Evolutionary conservation across 2,329 filamentous ascomycete genomes (phyloP).

Genomic region (Monilinia aucupariae): DNA sequence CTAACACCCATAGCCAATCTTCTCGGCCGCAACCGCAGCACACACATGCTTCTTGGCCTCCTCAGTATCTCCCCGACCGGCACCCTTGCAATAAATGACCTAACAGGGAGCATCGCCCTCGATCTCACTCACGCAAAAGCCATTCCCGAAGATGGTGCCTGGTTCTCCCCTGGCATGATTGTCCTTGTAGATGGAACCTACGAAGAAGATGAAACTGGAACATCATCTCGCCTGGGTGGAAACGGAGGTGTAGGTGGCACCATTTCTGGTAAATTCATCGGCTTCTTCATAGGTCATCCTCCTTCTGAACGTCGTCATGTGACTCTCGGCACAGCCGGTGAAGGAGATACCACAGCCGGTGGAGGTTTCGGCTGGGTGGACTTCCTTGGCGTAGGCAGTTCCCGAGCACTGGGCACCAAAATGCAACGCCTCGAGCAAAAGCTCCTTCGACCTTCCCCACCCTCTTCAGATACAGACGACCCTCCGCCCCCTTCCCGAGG

Average conservation of each 20-base stretch:
- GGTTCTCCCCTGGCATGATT: conserved; percentile 95
- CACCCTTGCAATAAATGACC: conserved; percentile 73
- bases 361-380: conserved; percentile 96
- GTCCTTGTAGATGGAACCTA: conserved; percentile 94
- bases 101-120: conserved; percentile 80
- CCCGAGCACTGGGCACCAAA: conserved; percentile 71
- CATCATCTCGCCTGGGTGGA: conserved; percentile 65
- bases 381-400: conserved; percentile 86
- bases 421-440: conserved; percentile 78
- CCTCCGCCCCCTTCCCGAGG: conserved; percentile 39
- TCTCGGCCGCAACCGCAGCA: conserved; percentile 73
- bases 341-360: conserved; percentile 56
- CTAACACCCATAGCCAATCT: conserved; percentile 78
- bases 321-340: conserved; percentile 65
- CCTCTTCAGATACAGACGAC: conserved; percentile 18
- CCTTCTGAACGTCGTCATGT: conserved; percentile 79
- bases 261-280: conserved; percentile 87
- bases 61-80: conserved; percentile 77
- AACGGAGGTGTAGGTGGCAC: conserved; percentile 80
- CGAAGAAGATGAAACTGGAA: conserved; percentile 77
- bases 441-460: conserved; percentile 45
- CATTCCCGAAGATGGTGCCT: conserved; percentile 79
- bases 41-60: conserved; percentile 81
- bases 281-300: conserved; percentile 84
- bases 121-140: conserved; percentile 76